Conservation (phyloP, 176 grass and related monocot species). For the Elaeis guineensis region DNA sequence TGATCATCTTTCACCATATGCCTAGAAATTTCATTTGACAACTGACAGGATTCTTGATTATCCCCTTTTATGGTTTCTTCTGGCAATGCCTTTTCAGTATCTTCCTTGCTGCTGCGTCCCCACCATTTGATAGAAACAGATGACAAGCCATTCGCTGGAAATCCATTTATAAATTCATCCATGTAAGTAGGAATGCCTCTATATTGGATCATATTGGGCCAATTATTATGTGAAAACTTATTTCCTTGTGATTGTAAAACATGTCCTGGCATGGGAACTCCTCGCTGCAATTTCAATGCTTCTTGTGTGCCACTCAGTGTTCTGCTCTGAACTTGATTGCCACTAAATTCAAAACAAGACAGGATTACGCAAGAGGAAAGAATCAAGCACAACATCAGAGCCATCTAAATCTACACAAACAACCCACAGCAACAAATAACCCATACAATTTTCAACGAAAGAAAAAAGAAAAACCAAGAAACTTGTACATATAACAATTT, state of each 20-base stretch:
- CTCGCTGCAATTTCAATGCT: constrained; percentile 28
- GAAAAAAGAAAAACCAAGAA: no score
- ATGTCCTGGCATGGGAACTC: constrained; percentile 18
- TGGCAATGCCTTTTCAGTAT: neutral
- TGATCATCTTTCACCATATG: constrained; percentile 34
- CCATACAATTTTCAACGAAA: no score
- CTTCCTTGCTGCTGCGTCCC: constrained; percentile 26
- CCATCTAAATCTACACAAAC: no score
- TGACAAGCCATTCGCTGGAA: constrained; percentile 60
- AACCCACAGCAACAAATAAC: no score
- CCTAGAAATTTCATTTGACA: constrained; percentile 31
- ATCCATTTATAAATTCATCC: constrained; percentile 87
- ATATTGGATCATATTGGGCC: constrained; percentile 25
- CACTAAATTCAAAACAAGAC: no score
- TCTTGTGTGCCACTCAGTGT: no score
- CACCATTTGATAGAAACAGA: constrained; percentile 69
- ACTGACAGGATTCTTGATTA: constrained; percentile 20
- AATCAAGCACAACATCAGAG: no score
- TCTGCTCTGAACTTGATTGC: no score
- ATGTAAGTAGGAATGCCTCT: constrained; percentile 67
- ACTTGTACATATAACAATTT: no score
- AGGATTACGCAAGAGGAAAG: no score
- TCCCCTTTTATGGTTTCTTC: constrained; percentile 31
- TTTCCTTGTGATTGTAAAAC: constrained; percentile 21
- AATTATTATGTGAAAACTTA: constrained; percentile 9